Evolutionary conservation across 2,329 filamentous ascomycete species (phyloP).

Genomic region (Claviceps fusiformis): DNA sequence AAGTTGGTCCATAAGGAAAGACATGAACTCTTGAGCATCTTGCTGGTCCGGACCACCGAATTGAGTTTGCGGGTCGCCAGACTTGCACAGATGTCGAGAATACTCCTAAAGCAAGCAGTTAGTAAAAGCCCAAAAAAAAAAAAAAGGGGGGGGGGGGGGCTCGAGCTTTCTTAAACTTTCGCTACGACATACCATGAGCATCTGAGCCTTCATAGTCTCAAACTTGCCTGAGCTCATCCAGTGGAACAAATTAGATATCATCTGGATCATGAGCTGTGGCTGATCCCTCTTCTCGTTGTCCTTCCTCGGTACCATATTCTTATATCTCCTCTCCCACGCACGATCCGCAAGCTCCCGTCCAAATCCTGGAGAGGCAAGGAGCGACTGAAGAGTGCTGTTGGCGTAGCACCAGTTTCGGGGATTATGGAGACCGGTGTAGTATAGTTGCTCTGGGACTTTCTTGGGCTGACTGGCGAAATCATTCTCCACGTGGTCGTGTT

Average conservation of each 20-base stretch:
- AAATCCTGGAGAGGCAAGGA: constrained; percentile 62
- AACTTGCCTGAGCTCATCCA: constrained; percentile 42
- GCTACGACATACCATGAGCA: constrained; percentile 37
- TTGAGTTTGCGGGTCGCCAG: constrained; percentile 17
- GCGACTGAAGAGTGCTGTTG: constrained; percentile 76
- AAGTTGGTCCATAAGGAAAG: constrained; percentile 67
- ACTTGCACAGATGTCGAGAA: constrained; percentile 24
- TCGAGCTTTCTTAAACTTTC: background rate
- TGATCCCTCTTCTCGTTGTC: constrained; percentile 37
- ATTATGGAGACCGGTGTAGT: constrained; percentile 57
- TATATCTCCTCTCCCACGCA: constrained; percentile 49
- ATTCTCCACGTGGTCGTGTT: constrained; percentile 15
- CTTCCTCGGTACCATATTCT: constrained; percentile 45
- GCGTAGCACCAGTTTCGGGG: constrained; percentile 80
- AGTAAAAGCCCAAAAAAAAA: background rate
- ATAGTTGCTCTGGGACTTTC: constrained; percentile 29
- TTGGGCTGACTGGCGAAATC: constrained; percentile 23
- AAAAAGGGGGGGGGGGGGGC: background rate
- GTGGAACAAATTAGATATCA: constrained; percentile 44
- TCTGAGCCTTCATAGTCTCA: constrained; percentile 36
- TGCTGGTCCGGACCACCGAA: constrained; percentile 72
- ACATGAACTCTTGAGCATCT: constrained; percentile 82
- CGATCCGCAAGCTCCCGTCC: constrained; percentile 46
- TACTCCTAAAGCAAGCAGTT: constrained; percentile 34
- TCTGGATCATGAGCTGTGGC: constrained; percentile 46